phyloP scores from a whole-genome alignment of 345 rosid genomes.

The Viola odorata region DNA sequence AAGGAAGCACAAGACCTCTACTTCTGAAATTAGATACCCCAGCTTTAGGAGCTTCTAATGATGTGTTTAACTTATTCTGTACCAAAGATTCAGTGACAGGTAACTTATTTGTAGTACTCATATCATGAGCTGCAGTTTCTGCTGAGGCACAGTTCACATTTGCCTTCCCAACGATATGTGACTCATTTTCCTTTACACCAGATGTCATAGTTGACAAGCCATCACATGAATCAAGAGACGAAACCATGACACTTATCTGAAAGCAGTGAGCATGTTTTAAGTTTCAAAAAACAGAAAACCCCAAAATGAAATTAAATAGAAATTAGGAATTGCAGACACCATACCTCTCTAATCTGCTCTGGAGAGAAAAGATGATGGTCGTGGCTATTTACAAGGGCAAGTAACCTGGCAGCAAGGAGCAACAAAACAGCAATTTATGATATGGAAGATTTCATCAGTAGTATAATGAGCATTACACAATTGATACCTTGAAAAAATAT shows the following conservation, averaged over 20 bases:
- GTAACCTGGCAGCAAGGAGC: conserved; percentile 44
- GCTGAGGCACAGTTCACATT: conserved; percentile 27
- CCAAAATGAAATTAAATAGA: background rate
- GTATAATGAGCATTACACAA: background rate
- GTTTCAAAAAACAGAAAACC: conserved; percentile 1
- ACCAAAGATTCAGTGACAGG: conserved; percentile 19
- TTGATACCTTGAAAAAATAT: conserved; percentile 52
- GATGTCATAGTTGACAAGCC: conserved; percentile 18
- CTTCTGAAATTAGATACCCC: conserved; percentile 40
- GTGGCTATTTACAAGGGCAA: conserved; percentile 42
- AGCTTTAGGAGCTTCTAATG: conserved; percentile 36
- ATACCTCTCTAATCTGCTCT: conserved; percentile 64
- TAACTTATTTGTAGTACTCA: conserved; percentile 12
- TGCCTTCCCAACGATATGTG: conserved; percentile 17
- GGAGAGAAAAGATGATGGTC: conserved; percentile 46
- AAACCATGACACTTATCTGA: conserved; percentile 58
- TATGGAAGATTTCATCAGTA: background rate
- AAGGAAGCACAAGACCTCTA: conserved; percentile 51
- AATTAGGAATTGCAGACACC: background rate
- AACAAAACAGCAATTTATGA: conserved; percentile 1
- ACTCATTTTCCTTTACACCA: conserved; percentile 31
- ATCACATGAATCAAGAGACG: conserved; percentile 26
- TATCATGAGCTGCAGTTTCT: conserved; percentile 23
- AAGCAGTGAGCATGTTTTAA: conserved; percentile 13
- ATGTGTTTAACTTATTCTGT: conserved; percentile 26